Percentiles rank a stretch among this genome's conserved stretches.
phyloP scores from a whole-genome alignment of 306 rosid genomes.

The Cyamopsis tetragonoloba region DNA sequence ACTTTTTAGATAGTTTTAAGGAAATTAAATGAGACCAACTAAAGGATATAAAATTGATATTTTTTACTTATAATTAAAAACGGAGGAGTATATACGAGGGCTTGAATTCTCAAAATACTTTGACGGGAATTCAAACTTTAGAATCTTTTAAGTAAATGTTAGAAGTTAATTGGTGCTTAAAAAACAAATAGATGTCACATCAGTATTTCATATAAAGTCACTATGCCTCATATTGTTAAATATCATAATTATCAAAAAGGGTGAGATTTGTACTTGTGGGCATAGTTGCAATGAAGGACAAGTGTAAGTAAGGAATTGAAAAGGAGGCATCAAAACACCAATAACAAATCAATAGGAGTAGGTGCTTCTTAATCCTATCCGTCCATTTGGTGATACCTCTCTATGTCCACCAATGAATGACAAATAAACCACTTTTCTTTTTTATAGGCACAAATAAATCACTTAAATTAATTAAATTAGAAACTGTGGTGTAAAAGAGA shows the following conservation, averaged over 20 bases:
- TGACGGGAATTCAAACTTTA: too few relatives aligned
- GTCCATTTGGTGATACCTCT: slow-evolving; percentile 33
- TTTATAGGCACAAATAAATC: too few relatives aligned
- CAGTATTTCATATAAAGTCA: background rate
- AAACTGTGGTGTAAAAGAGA: slow-evolving; percentile 7
- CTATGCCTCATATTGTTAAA: background rate
- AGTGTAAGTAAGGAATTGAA: background rate
- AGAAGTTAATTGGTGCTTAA: too few relatives aligned
- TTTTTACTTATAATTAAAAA: too few relatives aligned
- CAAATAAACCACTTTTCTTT: too few relatives aligned
- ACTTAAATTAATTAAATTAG: background rate
- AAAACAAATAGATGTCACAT: background rate
- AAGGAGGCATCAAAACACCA: background rate
- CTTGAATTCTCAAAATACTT: too few relatives aligned
- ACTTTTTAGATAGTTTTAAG: too few relatives aligned
- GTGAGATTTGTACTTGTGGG: background rate
- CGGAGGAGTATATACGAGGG: too few relatives aligned
- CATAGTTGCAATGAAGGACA: background rate
- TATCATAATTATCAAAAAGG: background rate
- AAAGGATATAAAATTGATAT: too few relatives aligned
- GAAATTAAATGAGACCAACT: too few relatives aligned
- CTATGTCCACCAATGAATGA: background rate
- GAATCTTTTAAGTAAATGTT: too few relatives aligned
- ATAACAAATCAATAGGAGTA: slow-evolving; percentile 23
- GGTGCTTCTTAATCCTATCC: slow-evolving; percentile 42